Conservation (phyloP, 192 early-diverging fungal genomes). For the Rhizophagus clarus region DNA sequence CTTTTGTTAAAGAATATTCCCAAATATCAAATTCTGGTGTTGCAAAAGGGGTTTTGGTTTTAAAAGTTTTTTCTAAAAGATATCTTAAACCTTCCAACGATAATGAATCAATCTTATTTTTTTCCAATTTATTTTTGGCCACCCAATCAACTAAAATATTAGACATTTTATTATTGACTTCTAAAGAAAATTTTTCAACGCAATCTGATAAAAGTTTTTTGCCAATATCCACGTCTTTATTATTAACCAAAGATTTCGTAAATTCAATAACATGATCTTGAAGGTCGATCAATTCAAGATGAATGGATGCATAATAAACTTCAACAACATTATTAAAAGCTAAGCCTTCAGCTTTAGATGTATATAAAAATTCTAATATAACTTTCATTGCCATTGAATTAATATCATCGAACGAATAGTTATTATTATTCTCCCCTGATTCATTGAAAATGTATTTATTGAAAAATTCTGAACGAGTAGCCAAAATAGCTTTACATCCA, state of each 20-base stretch:
- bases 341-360: neutral
- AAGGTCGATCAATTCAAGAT: neutral
- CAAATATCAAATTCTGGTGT: too few relatives aligned
- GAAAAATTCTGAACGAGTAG: neutral
- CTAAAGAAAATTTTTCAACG: neutral
- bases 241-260: neutral
- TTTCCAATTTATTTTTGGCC: too few relatives aligned
- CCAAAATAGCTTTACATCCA: neutral
- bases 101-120: too few relatives aligned
- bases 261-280: neutral
- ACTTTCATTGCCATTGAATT: neutral
- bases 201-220: neutral
- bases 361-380: constrained; percentile 11
- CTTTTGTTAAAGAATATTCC: too few relatives aligned
- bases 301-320: neutral
- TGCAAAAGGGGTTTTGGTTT: too few relatives aligned
- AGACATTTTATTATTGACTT: too few relatives aligned
- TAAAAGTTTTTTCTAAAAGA: too few relatives aligned
- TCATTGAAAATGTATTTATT: neutral
- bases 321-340: neutral
- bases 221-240: neutral
- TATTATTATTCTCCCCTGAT: neutral
- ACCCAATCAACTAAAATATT: too few relatives aligned
- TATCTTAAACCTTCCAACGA: too few relatives aligned
- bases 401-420: neutral